These are phyloP conservation scores for Leptographium galeiforme DNA, from an alignment of 2,329 filamentous ascomycete genomes.

Conservation along the genomic window DNA sequence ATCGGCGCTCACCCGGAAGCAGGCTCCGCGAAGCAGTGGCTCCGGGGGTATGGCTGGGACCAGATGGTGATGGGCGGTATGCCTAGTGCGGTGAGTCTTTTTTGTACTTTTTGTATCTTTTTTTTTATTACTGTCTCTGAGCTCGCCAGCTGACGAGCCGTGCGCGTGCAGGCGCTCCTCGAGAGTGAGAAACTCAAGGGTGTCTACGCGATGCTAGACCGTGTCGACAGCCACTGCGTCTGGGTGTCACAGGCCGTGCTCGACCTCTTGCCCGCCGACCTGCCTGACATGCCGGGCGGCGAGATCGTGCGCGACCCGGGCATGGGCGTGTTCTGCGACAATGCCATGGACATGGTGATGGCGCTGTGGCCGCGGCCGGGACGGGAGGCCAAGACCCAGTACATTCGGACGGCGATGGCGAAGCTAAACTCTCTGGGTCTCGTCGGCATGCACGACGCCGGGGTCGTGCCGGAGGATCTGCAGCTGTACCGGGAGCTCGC, in stretches of 20 bases:
- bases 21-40: constrained; percentile 44
- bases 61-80: constrained; percentile 51
- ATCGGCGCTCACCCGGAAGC: constrained; percentile 32
- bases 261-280: constrained; percentile 38
- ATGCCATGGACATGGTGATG: constrained; percentile 52
- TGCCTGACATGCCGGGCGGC: constrained; percentile 45
- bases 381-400: constrained; percentile 35
- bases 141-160: no score
- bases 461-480: constrained; percentile 41
- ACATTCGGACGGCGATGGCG: constrained; percentile 46
- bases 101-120: neutral
- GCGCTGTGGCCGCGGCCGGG: constrained; percentile 43
- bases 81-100: constrained; percentile 45
- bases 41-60: constrained; percentile 58
- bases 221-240: constrained; percentile 56
- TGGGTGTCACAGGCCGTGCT: constrained; percentile 56
- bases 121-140: no score
- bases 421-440: constrained; percentile 51
- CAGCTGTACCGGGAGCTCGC: constrained; percentile 40
- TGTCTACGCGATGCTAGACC: constrained; percentile 54
- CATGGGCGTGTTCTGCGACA: constrained; percentile 59
- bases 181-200: constrained; percentile 36
- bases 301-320: constrained; percentile 49
- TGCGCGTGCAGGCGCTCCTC: constrained; percentile 36
- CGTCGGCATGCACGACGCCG: constrained; percentile 57